phyloP scores from a whole-genome alignment of 2,329 filamentous ascomycete species.

The Harringtonia lauricola region DNA sequence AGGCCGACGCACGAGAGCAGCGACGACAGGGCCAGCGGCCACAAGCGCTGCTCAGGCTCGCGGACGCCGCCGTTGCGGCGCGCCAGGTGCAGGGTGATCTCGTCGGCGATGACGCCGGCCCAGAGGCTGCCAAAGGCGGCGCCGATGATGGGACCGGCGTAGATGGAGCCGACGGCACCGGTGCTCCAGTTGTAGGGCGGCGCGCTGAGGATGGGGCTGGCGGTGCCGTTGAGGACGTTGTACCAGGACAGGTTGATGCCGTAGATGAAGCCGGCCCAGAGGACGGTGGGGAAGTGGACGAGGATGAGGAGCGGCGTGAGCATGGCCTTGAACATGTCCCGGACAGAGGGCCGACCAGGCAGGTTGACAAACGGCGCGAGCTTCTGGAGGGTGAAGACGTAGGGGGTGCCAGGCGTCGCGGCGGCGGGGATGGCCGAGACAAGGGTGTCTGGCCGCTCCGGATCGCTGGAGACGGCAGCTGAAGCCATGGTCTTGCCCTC shows the following conservation, averaged over 20 bases:
- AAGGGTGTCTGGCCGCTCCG: neutral
- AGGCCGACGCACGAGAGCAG: constrained; percentile 20
- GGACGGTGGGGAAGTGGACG: constrained; percentile 6
- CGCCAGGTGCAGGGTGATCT: constrained; percentile 20
- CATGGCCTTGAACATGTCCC: constrained; percentile 13
- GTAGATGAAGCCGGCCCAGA: constrained; percentile 15
- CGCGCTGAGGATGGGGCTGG: constrained; percentile 10
- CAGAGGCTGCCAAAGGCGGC: constrained; percentile 12
- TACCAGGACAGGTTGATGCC: constrained; percentile 18
- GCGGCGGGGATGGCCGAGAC: neutral
- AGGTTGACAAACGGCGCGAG: constrained; percentile 1
- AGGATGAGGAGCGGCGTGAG: constrained; percentile 4
- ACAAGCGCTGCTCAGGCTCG: constrained; percentile 19
- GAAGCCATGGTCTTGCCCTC: no score
- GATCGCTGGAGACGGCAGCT: no score
- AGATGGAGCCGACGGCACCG: constrained; percentile 12
- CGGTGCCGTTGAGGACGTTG: constrained; percentile 16
- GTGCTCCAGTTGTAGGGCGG: constrained; percentile 15
- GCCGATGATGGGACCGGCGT: constrained; percentile 12
- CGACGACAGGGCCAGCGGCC: constrained; percentile 14
- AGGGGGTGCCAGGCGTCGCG: neutral
- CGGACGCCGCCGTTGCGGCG: constrained; percentile 27
- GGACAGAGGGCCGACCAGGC: constrained; percentile 12
- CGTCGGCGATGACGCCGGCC: constrained; percentile 13
- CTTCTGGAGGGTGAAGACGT: neutral